Evolutionary conservation across 148 eudicot genomes (phyloP).

Genomic region (Heliamphora exappendiculata): DNA sequence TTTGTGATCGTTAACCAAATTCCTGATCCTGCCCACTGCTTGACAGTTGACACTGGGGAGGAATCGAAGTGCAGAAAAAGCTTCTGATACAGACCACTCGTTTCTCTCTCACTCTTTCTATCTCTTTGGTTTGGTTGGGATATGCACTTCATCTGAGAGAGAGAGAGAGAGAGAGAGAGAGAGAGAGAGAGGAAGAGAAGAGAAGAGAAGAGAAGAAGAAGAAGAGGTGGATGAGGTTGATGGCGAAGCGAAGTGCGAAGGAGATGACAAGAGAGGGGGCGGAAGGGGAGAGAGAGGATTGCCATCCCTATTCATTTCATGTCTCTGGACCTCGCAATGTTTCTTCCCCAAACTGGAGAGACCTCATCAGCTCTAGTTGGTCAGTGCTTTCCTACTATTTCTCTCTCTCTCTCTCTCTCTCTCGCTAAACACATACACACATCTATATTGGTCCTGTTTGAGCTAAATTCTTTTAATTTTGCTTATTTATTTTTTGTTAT

Average conservation of each 20-base stretch:
- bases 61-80: no score
- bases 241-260: not conserved
- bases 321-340: constrained; percentile 59
- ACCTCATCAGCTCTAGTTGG: constrained; percentile 58
- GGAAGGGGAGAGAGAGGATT: constrained; percentile 11
- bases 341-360: constrained; percentile 59
- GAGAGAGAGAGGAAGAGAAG: not conserved
- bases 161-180: not conserved
- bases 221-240: not conserved
- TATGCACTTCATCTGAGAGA: not conserved
- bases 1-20: no score
- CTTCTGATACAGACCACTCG: not conserved
- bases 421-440: not conserved
- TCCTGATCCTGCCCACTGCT: no score
- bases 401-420: not conserved
- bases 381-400: constrained; percentile 13
- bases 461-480: not conserved
- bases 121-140: no score
- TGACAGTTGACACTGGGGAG: no score
- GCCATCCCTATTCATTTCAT: constrained; percentile 57
- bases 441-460: not conserved
- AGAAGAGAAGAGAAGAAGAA: not conserved
- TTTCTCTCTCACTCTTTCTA: constrained; percentile 4
- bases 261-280: constrained; percentile 8
- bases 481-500: not conserved